Evolutionary conservation across 2,329 filamentous ascomycete genomes (phyloP).

Genomic region (Alternaria infectoria): DNA sequence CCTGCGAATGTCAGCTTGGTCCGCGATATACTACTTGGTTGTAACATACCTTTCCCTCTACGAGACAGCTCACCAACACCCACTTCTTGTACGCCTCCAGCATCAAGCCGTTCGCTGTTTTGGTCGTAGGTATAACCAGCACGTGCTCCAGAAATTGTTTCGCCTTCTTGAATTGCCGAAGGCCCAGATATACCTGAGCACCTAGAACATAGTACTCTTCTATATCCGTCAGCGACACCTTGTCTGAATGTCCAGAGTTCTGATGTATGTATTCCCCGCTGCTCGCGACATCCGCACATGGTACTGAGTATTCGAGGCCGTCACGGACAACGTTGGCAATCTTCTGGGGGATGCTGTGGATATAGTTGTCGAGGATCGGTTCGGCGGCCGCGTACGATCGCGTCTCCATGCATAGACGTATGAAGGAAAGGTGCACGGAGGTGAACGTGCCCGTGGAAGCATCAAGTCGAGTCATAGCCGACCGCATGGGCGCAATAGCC

Average conservation of each 20-base stretch:
- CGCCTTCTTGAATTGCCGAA: conserved; percentile 52
- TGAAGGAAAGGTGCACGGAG: conserved; percentile 64
- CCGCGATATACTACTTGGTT: background rate
- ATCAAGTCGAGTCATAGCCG: conserved; percentile 70
- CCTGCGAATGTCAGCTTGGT: conserved; percentile 41
- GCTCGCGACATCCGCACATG: conserved; percentile 50
- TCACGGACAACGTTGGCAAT: conserved; percentile 38
- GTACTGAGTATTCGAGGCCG: conserved; percentile 47
- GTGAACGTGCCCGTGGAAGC: conserved; percentile 71
- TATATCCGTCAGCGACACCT: conserved; percentile 60
- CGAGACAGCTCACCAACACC: conserved; percentile 77
- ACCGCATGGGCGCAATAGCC: conserved; percentile 49
- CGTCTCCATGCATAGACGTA: conserved; percentile 63
- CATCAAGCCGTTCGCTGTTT: conserved; percentile 76
- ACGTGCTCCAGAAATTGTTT: conserved; percentile 56
- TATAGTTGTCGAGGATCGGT: conserved; percentile 67
- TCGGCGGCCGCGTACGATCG: conserved; percentile 62
- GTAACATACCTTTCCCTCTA: conserved; percentile 64
- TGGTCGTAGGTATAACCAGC: conserved; percentile 69
- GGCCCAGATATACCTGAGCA: conserved; percentile 55
- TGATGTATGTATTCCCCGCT: conserved; percentile 66
- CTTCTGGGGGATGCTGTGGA: conserved; percentile 67
- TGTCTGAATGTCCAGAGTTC: conserved; percentile 63
- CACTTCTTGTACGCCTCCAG: conserved; percentile 92
- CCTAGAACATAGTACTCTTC: conserved; percentile 61